phyloP scores from a whole-genome alignment of 2,329 filamentous ascomycete genomes.

The Orbilia javanica region DNA sequence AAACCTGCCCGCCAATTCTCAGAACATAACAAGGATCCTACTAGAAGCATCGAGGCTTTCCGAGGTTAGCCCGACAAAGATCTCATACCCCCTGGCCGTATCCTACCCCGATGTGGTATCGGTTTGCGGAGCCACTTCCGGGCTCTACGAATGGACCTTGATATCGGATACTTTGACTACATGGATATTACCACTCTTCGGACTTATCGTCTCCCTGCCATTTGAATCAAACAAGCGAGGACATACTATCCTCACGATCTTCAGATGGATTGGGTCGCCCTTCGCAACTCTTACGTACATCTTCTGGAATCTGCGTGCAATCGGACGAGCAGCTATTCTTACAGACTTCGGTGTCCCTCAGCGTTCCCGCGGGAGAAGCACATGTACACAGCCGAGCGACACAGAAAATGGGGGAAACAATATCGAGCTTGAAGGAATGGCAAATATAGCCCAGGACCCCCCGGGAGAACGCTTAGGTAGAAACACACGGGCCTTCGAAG shows the following conservation, averaged over 20 bases:
- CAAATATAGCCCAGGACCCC: neutral
- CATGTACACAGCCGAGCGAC: neutral
- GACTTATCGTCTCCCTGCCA: constrained; percentile 61
- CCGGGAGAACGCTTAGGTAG: neutral
- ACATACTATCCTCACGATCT: constrained; percentile 58
- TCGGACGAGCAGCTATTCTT: constrained; percentile 63
- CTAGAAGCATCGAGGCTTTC: neutral
- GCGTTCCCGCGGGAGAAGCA: neutral
- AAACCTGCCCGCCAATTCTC: neutral
- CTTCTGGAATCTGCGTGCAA: constrained; percentile 64
- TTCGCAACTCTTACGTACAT: constrained; percentile 63
- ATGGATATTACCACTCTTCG: constrained; percentile 61
- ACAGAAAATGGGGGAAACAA: constrained; percentile 24
- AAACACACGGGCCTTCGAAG: neutral
- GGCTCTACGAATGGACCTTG: constrained; percentile 60
- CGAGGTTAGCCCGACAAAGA: neutral
- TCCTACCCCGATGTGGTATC: constrained; percentile 7
- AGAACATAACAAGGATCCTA: constrained; percentile 25
- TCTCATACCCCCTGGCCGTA: constrained; percentile 41
- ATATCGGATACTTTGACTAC: constrained; percentile 61
- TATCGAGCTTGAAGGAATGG: constrained; percentile 20
- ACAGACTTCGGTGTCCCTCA: constrained; percentile 61
- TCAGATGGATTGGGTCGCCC: constrained; percentile 63
- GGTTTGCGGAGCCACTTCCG: constrained; percentile 57
- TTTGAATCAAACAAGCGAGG: constrained; percentile 61